Percentiles rank a stretch among this genome's conserved stretches.
Evolutionary conservation across 306 rosid genomes (phyloP).

Genomic region (Medicago lupulina): DNA sequence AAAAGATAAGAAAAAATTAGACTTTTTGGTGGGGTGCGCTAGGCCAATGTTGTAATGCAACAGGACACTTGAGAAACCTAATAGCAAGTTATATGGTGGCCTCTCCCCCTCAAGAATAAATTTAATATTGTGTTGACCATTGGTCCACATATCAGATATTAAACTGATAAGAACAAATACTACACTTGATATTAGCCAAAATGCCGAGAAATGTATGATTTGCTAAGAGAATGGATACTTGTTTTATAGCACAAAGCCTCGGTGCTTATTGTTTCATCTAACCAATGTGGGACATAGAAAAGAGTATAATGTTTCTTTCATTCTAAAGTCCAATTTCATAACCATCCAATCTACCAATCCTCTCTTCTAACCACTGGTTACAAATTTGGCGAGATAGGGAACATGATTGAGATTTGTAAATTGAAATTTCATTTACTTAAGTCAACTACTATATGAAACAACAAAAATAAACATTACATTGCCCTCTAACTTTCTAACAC

Average conservation of each 20-base stretch:
- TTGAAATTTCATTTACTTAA: conserved; percentile 10
- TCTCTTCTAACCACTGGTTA: background rate
- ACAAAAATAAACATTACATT: background rate
- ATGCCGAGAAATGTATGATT: conserved; percentile 5
- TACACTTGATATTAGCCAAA: background rate
- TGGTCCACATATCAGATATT: background rate
- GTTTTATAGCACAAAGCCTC: too few relatives aligned
- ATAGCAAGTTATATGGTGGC: background rate
- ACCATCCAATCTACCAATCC: background rate
- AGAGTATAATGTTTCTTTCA: background rate
- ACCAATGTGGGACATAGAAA: too few relatives aligned
- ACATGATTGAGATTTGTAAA: conserved; percentile 3
- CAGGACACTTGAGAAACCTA: too few relatives aligned
- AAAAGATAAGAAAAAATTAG: too few relatives aligned
- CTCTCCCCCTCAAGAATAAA: background rate
- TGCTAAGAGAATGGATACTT: too few relatives aligned
- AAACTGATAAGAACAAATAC: too few relatives aligned
- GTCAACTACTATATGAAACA: conserved; percentile 30
- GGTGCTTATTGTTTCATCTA: too few relatives aligned
- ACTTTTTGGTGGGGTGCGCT: too few relatives aligned
- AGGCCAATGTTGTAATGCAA: too few relatives aligned
- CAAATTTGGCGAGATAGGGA: conserved; percentile 21
- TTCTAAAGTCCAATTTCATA: background rate
- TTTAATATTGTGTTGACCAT: background rate
- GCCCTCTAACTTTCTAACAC: conserved; percentile 10